Percentiles rank a stretch among this genome's conserved stretches.
phyloP scores from a whole-genome alignment of 805 yeast genomes.

The Lipomyces spencermartinsiae region DNA sequence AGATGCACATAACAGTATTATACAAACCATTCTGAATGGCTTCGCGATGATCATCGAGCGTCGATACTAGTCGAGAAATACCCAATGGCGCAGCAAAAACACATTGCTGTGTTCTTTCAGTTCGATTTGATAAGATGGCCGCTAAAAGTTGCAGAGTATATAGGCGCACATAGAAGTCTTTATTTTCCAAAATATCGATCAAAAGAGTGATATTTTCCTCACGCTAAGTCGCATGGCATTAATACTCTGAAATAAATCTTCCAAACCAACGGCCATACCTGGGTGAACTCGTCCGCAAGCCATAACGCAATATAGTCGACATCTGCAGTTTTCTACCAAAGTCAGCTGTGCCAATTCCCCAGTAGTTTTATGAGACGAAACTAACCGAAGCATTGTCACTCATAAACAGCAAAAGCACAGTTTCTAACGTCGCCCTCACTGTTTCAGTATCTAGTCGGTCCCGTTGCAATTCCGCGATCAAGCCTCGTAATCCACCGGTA shows the following conservation, averaged over 20 bases:
- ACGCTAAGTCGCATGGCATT: constrained; percentile 39
- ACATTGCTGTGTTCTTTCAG: constrained; percentile 72
- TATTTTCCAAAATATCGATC: constrained; percentile 56
- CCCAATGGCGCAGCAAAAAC: constrained; percentile 79
- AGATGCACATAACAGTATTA: background rate
- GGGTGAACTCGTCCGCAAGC: constrained; percentile 93
- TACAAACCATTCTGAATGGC: constrained; percentile 74
- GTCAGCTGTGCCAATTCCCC: background rate
- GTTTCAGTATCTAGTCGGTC: constrained; percentile 75
- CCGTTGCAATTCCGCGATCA: constrained; percentile 67
- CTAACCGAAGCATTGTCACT: constrained; percentile 57
- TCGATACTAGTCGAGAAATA: constrained; percentile 70
- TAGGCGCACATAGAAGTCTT: constrained; percentile 77
- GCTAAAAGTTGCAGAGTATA: constrained; percentile 86
- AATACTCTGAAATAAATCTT: background rate
- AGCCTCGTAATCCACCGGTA: constrained; percentile 79
- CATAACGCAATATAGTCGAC: constrained; percentile 89
- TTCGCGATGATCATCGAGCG: constrained; percentile 71
- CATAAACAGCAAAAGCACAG: constrained; percentile 79
- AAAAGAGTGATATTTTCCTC: constrained; percentile 55
- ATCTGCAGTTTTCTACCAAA: constrained; percentile 45
- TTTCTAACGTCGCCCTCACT: constrained; percentile 81
- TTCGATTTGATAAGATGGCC: constrained; percentile 79
- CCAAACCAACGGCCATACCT: constrained; percentile 45
- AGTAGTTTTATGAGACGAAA: too few species aligned